phyloP scores from a whole-genome alignment of 2,329 filamentous ascomycete species.

The Myriosclerotinia curreyana region DNA sequence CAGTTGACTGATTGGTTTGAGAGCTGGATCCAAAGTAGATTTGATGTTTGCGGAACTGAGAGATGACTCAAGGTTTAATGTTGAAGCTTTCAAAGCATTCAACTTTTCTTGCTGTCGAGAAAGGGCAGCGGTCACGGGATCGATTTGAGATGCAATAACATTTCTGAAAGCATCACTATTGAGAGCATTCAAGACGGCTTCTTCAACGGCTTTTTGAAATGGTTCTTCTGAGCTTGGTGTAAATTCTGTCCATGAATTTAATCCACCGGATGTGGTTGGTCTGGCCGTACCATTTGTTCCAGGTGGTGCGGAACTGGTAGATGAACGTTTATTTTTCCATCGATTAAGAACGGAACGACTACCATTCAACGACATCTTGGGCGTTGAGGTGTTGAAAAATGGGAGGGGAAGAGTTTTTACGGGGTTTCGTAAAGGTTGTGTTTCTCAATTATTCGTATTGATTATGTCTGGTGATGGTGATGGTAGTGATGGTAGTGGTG shows the following conservation, averaged over 20 bases:
- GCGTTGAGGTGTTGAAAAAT: neutral
- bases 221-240: conserved; percentile 24
- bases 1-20: conserved; percentile 25
- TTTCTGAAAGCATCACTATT: conserved; percentile 29
- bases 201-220: conserved; percentile 28
- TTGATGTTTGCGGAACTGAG: conserved; percentile 25
- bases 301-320: conserved; percentile 18
- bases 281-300: conserved; percentile 16
- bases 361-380: conserved; percentile 25
- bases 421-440: neutral
- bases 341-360: conserved; percentile 25
- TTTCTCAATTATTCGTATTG: neutral
- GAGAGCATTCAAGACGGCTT: conserved; percentile 29
- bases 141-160: conserved; percentile 30
- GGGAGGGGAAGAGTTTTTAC: neutral
- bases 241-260: conserved; percentile 21
- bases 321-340: conserved; percentile 29
- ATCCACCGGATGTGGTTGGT: conserved; percentile 24
- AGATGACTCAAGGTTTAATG: conserved; percentile 29
- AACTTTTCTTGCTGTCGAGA: conserved; percentile 30
- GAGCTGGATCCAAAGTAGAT: conserved; percentile 25
- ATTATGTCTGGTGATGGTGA: neutral
- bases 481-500: neutral
- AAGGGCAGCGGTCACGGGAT: conserved; percentile 26
- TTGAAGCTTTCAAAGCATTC: conserved; percentile 29